A percentile compares a stretch with the other conserved stretches of the same genome.
These are phyloP conservation scores for Backusella morwellensis DNA, from an alignment of 192 early-diverging fungal species.

Conservation along the genomic window DNA sequence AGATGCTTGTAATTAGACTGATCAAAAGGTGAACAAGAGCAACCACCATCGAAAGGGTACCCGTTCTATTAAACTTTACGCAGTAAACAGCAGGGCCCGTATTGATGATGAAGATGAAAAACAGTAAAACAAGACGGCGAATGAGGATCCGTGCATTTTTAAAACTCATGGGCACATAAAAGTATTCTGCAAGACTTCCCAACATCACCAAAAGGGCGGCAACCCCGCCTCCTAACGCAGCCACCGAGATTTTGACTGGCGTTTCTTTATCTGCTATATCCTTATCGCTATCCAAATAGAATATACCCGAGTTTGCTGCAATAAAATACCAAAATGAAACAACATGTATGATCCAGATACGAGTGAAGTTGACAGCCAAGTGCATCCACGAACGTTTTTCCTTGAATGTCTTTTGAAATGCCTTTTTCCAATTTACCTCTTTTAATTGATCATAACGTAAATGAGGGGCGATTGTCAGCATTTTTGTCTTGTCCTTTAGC, in stretches of 20 bases:
- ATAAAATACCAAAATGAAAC: slow-evolving; percentile 80
- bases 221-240: slow-evolving; percentile 66
- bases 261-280: slow-evolving; percentile 38
- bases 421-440: slow-evolving; percentile 67
- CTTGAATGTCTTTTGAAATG: slow-evolving; percentile 80
- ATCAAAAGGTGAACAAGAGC: slow-evolving; percentile 67
- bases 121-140: slow-evolving; percentile 53
- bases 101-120: slow-evolving; percentile 63
- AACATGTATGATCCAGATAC: slow-evolving; percentile 86
- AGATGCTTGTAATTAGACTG: slow-evolving; percentile 62
- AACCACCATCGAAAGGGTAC: slow-evolving; percentile 52
- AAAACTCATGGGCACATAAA: slow-evolving; percentile 68
- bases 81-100: slow-evolving; percentile 65
- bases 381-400: slow-evolving; percentile 86
- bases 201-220: slow-evolving; percentile 66
- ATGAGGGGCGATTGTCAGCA: slow-evolving; percentile 61
- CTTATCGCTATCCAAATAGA: slow-evolving; percentile 49
- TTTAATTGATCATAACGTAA: slow-evolving; percentile 64
- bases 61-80: slow-evolving; percentile 42
- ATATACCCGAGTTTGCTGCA: slow-evolving; percentile 61
- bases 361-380: slow-evolving; percentile 80
- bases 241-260: slow-evolving; percentile 55
- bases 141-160: slow-evolving; percentile 50
- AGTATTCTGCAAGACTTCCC: slow-evolving; percentile 66
- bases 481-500: slow-evolving; percentile 45